Conservation (phyloP, 2,329 filamentous ascomycete genomes). For the Fusarium pseudograminearum region DNA sequence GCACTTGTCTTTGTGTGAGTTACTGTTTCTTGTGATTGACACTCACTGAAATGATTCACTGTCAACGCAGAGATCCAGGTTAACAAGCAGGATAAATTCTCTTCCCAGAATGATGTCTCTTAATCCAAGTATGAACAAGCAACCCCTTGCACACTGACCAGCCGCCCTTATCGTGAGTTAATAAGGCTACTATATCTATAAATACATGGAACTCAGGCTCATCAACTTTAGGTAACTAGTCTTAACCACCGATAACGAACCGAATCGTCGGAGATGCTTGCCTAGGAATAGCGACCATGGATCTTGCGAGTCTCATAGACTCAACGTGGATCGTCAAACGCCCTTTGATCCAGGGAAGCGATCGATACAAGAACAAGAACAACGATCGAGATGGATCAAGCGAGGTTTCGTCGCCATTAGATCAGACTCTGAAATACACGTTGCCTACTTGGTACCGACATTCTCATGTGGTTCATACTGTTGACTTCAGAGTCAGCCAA, state of each 20-base stretch:
- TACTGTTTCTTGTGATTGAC: not conserved
- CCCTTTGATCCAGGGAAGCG: not conserved
- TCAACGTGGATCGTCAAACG: not conserved
- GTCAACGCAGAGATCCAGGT: not conserved
- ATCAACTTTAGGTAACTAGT: not conserved
- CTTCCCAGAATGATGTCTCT: not conserved
- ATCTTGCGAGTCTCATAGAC: not conserved
- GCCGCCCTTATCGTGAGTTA: not conserved
- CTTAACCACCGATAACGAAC: not conserved
- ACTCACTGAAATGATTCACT: not conserved
- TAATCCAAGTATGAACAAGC: not conserved
- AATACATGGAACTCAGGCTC: not conserved
- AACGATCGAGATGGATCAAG: not conserved
- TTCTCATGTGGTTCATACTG: slow-evolving; percentile 22
- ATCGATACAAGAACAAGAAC: not conserved
- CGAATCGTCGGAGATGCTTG: not conserved
- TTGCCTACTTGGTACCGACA: slow-evolving; percentile 32
- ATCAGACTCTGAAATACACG: not conserved
- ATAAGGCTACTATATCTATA: not conserved
- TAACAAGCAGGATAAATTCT: not conserved
- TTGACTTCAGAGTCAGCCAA: slow-evolving; percentile 30
- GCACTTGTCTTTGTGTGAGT: not conserved
- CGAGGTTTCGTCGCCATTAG: not conserved
- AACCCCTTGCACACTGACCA: not conserved
- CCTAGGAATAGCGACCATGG: not conserved